These are phyloP conservation scores for Urochloa ruziziensis DNA, from an alignment of 176 grass and related monocot genomes.

Conservation along the genomic window DNA sequence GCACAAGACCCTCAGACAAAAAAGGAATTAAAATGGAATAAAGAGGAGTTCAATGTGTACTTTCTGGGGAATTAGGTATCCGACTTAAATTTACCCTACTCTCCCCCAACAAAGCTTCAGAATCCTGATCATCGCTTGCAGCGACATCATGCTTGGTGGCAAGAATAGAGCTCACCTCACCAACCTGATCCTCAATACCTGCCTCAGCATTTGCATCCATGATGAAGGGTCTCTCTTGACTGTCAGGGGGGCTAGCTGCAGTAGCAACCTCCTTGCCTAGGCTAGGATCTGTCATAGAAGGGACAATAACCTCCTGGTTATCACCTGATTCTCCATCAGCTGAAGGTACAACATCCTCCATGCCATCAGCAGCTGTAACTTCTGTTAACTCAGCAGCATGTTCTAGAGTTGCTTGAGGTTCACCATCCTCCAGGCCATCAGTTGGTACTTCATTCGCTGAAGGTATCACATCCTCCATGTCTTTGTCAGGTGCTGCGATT, in stretches of 20 bases:
- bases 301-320: neutral
- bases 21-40: slow-evolving; percentile 64
- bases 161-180: slow-evolving; percentile 24
- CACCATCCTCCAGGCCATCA: slow-evolving; percentile 11
- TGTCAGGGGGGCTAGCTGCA: slow-evolving; percentile 7
- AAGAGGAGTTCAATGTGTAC: slow-evolving; percentile 99
- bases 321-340: slow-evolving; percentile 3
- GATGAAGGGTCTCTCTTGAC: neutral
- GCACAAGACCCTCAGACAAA: slow-evolving; percentile 45
- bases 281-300: neutral
- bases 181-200: slow-evolving; percentile 41
- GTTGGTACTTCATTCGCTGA: neutral
- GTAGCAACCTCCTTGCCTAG: slow-evolving; percentile 19
- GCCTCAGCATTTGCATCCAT: slow-evolving; percentile 25
- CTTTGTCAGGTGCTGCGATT: slow-evolving; percentile 2
- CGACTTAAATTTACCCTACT: slow-evolving; percentile 88
- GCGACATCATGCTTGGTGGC: slow-evolving; percentile 40
- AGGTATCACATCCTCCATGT: slow-evolving; percentile 8
- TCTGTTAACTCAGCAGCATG: slow-evolving; percentile 12
- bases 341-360: slow-evolving; percentile 11
- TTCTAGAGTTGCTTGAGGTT: slow-evolving; percentile 1
- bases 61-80: slow-evolving; percentile 99
- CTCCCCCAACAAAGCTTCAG: slow-evolving; percentile 60
- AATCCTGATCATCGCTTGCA: slow-evolving; percentile 45
- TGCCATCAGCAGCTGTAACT: neutral